These are phyloP conservation scores for Flueggea neowawraea DNA, from an alignment of 441 rosid species.

Conservation along the genomic window DNA sequence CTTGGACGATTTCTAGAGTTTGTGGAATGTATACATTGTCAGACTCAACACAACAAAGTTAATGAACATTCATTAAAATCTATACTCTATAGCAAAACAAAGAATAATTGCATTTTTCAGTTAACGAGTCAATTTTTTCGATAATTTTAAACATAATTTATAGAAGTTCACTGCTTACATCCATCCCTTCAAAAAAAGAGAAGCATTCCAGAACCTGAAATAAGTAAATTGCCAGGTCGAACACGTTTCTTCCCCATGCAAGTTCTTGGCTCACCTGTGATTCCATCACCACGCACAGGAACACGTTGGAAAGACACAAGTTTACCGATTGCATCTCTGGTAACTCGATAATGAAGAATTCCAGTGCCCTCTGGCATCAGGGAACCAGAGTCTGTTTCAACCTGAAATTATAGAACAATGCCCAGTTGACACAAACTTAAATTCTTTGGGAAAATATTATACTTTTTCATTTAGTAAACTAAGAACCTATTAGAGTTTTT, in stretches of 20 bases:
- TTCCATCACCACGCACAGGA: constrained; percentile 91
- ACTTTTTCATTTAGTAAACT: too few relatives aligned
- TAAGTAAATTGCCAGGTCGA: constrained; percentile 72
- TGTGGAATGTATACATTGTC: too few relatives aligned
- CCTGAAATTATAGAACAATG: constrained; percentile 36
- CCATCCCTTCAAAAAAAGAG: background rate
- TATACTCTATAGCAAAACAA: too few relatives aligned
- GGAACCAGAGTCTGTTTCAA: constrained; percentile 63
- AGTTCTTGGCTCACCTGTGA: constrained; percentile 79
- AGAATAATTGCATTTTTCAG: too few relatives aligned
- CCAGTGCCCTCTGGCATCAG: constrained; percentile 71
- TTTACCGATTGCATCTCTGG: constrained; percentile 85
- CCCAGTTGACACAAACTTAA: constrained; percentile 8
- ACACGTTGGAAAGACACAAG: constrained; percentile 86
- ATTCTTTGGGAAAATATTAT: background rate
- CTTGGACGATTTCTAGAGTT: too few relatives aligned
- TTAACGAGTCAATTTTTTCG: too few relatives aligned
- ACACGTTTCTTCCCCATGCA: constrained; percentile 86
- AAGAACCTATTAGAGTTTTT: too few relatives aligned
- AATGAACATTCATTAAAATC: too few relatives aligned
- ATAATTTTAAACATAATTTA: background rate
- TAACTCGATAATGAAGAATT: constrained; percentile 75
- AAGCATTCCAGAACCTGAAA: constrained; percentile 6
- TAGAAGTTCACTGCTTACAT: background rate
- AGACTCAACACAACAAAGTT: too few relatives aligned